Evolutionary conservation across 108 stramenopile species (phyloP), one percentile per base, ranked within the genome.

Genomic region (Pelagomonas calceolata): DNA sequence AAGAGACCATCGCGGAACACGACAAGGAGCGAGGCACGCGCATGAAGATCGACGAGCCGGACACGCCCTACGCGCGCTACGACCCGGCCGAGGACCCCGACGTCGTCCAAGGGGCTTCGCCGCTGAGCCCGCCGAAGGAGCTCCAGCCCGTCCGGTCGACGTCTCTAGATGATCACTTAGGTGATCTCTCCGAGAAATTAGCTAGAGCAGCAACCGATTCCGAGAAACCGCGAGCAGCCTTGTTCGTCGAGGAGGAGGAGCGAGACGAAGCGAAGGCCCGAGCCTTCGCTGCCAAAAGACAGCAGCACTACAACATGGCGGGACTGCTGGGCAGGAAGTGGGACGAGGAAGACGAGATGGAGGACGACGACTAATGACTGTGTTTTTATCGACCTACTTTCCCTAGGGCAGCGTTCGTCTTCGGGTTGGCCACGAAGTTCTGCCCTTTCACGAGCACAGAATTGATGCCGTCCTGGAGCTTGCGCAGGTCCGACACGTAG

Each of bases 21-120:
- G 81, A 84, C 69, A 82, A 80, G 68, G 72, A 80, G 3, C 46
- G 83, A 12, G 83, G 83, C 17, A 84, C 83, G 34, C 76, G 83
- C 29, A 79, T 80, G 69, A 82, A 80, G 68, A 78, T 78, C 69
- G 73, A 74, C 43, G 77, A 78, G 67, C 73, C 77, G 16, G 69
- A 73, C 35, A 78, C 77, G 31, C 77, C 77, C 9, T 43, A 43
- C 39, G 39, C 39, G 39, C 5, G 12, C 9, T 43, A 72, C 14
- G 75, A 76, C 70, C 67, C 75, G 15, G 68, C 36, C n/a, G 70
- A 67, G 36, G 66, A 67, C 60, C 68, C 72, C 17, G 78, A 78
- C 15, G 10, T 0, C 34, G 12, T 66, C 10, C 4, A 60, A 26
- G 14, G 21, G 30, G 4, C 17, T 4, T 30, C 34, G 34, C 66